These are phyloP conservation scores for Trichosporon sp. DNA, from an alignment of 1,284 basidiomycete species.

Conservation along the genomic window DNA sequence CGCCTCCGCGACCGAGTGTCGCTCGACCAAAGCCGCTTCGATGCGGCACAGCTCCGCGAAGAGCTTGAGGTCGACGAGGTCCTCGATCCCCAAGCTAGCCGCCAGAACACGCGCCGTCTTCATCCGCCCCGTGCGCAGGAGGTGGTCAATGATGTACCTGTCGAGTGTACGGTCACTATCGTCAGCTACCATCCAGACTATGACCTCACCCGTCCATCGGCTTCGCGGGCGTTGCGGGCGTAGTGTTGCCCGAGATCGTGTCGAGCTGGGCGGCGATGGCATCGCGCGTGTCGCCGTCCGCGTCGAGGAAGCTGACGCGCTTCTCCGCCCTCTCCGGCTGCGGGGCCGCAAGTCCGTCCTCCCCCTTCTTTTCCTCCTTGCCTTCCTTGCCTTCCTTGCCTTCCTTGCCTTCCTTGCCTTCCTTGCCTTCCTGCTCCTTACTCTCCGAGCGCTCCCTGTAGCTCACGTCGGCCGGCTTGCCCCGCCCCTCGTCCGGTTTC, in stretches of 20 bases:
- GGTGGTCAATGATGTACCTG: slow-evolving; percentile 91
- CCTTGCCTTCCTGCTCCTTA: not conserved
- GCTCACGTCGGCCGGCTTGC: not conserved
- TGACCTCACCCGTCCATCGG: not conserved
- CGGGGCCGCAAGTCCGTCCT: not conserved
- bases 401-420: not conserved
- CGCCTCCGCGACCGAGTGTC: slow-evolving; percentile 80
- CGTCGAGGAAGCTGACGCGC: slow-evolving; percentile 16
- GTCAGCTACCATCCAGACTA: not conserved
- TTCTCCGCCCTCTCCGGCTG: slow-evolving; percentile 17
- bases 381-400: not conserved
- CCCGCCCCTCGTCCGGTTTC: not conserved
- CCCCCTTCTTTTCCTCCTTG: not conserved
- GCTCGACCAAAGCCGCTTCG: slow-evolving; percentile 70
- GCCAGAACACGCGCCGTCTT: slow-evolving; percentile 50
- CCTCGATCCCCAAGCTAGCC: slow-evolving; percentile 46
- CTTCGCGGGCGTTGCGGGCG: not conserved
- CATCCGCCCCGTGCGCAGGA: slow-evolving; percentile 63
- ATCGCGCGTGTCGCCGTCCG: slow-evolving; percentile 17
- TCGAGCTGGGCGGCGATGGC: slow-evolving; percentile 8
- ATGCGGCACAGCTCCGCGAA: slow-evolving; percentile 86
- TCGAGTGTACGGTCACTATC: slow-evolving; percentile 62
- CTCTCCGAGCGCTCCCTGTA: not conserved
- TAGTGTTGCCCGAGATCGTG: slow-evolving; percentile 1
- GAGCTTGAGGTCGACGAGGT: slow-evolving; percentile 84